Percentiles rank a stretch among this genome's conserved stretches.
Conservation (phyloP, 1,284 basidiomycete genomes). For the Malassezia psittaci region DNA sequence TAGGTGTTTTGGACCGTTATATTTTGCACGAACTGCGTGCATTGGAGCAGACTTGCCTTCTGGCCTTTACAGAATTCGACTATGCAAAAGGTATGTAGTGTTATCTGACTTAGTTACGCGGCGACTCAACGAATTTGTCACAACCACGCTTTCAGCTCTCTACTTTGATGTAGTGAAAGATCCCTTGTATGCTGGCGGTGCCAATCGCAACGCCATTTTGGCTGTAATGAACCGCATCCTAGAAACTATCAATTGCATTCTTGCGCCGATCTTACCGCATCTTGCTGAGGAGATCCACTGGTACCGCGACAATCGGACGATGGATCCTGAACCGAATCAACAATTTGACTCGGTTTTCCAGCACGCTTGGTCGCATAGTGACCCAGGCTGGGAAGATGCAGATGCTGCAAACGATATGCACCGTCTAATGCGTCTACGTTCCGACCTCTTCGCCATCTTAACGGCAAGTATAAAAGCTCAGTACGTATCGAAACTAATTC, state of each 20-base stretch:
- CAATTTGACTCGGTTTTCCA: conserved; percentile 29
- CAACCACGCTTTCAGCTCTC: conserved; percentile 53
- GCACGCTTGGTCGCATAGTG: conserved; percentile 25
- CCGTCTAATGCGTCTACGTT: conserved; percentile 2
- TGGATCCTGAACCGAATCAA: conserved; percentile 23
- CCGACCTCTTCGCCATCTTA: conserved; percentile 7
- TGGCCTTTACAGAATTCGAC: conserved; percentile 65
- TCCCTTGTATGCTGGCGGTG: conserved; percentile 60
- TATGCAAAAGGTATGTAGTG: conserved; percentile 68
- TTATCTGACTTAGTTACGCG: conserved; percentile 44
- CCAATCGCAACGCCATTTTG: conserved; percentile 58
- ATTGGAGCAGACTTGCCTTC: conserved; percentile 60
- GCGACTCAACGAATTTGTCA: conserved; percentile 49
- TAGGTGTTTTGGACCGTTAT: conserved; percentile 52
- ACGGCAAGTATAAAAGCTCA: background rate
- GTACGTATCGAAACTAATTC: background rate
- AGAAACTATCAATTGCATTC: conserved; percentile 59
- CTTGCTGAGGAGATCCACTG: conserved; percentile 80
- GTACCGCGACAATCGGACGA: conserved; percentile 35
- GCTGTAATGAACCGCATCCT: conserved; percentile 67
- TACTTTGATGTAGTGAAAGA: conserved; percentile 93
- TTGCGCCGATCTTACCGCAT: conserved; percentile 82
- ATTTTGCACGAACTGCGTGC: conserved; percentile 71
- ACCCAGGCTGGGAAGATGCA: conserved; percentile 8
- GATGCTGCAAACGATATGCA: background rate